Conservation (phyloP, 352 stramenopile species). For the Phytophthora boehmeriae region DNA sequence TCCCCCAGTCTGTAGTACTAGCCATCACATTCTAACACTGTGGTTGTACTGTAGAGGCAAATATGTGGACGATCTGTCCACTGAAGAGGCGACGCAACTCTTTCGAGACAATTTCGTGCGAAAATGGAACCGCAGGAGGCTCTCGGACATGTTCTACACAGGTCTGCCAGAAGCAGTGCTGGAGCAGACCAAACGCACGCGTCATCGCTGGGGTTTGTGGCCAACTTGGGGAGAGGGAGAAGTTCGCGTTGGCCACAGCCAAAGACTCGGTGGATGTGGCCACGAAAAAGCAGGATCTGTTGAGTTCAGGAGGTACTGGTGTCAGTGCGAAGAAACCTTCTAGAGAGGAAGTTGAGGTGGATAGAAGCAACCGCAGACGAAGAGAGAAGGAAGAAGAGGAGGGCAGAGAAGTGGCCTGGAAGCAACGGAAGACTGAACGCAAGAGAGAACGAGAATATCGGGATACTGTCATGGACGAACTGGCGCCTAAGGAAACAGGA, state of each 20-base stretch:
- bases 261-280: conserved; percentile 78
- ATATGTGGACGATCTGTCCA: conserved; percentile 80
- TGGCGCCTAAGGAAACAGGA: conserved; percentile 65
- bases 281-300: conserved; percentile 58
- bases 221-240: conserved; percentile 66
- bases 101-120: conserved; percentile 65
- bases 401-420: conserved; percentile 27
- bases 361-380: conserved; percentile 8
- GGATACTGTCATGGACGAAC: conserved; percentile 60
- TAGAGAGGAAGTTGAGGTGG: conserved; percentile 3
- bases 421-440: conserved; percentile 31
- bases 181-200: conserved; percentile 72
- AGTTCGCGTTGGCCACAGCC: conserved; percentile 57
- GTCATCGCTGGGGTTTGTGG: conserved; percentile 74
- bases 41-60: conserved; percentile 38
- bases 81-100: conserved; percentile 49
- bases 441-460: conserved; percentile 47
- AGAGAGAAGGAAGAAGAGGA: conserved; percentile 21
- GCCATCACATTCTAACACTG: conserved; percentile 2
- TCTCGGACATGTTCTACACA: conserved; percentile 70
- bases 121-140: conserved; percentile 65
- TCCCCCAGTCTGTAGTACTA: conserved; percentile 8
- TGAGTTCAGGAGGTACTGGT: conserved; percentile 16
- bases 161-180: conserved; percentile 65
- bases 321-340: conserved; percentile 2